Evolutionary conservation across 2,329 filamentous ascomycete genomes (phyloP), one percentile per base, ranked within the genome.

Genomic region (Diplodia mutila): DNA sequence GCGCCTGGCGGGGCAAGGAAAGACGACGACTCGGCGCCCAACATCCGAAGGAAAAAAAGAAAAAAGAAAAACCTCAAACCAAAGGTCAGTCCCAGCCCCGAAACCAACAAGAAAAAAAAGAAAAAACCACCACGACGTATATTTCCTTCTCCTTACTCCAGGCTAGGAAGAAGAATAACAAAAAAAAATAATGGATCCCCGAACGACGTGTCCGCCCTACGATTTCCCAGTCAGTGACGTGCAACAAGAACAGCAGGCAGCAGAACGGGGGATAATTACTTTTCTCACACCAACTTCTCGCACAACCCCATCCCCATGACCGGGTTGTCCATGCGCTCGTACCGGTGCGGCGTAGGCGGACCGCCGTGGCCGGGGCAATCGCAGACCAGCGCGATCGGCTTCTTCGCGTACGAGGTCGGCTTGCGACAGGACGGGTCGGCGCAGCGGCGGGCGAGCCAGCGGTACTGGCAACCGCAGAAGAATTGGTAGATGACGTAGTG

Each of bases 381-480:
- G 52, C 64, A 66, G 53, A 66, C 64, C 25, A 66, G 32, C 1
- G 64, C 46, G 25, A 66, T 37, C 3, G 64, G 29, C 42, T 57
- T 66, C 27, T 59, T 66, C 21, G 64, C 53, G 42, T 66, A 66
- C 2, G 63, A 66, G 21, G 64, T 37, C 2, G 39, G 37, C 16
- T 34, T 51, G 42, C 52, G 52, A 39, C 64, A 66, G 29, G 14
- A n/a, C 9, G 52, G 18, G 12, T 59, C 54, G 21, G 53, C 53
- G 29, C 64, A 66, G 42, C 14, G 53, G 29, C 52, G 53, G 34
- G 64, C 54, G n/a, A 66, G 53, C 53, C 18, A 39, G 39, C 64
- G 64, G 39, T 59, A 66, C 21, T 66, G 64, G 42, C 64, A 66
- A 29, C 54, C 64, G 42, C 64, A 66, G 64, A 66, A 66, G 16